phyloP scores from a whole-genome alignment of 768 basidiomycete species.

The Candolleomyces eurysporus region DNA sequence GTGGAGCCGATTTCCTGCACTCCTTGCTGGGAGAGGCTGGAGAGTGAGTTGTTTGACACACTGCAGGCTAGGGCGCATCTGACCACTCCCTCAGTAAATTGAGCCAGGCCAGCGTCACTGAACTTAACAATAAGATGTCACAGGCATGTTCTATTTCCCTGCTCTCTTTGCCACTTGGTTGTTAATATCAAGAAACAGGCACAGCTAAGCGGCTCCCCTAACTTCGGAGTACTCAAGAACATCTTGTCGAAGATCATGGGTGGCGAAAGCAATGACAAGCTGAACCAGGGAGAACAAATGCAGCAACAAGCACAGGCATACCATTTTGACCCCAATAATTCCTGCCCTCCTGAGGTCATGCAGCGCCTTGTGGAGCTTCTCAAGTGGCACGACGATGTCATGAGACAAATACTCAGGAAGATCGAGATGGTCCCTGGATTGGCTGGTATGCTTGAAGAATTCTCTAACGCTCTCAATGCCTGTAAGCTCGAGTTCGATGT shows the following conservation, averaged over 20 bases:
- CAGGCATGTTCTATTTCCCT: constrained; percentile 22
- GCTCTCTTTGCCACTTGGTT: too few relatives aligned
- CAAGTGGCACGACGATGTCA: constrained; percentile 62
- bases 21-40: constrained; percentile 65
- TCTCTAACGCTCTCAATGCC: constrained; percentile 65
- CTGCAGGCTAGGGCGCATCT: neutral
- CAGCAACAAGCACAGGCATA: constrained; percentile 57
- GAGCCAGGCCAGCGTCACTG: constrained; percentile 60
- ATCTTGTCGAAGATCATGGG: constrained; percentile 53
- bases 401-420: constrained; percentile 47
- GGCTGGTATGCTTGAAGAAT: constrained; percentile 51
- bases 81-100: constrained; percentile 39
- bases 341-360: constrained; percentile 66
- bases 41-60: constrained; percentile 38
- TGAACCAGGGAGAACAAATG: constrained; percentile 55
- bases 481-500: constrained; percentile 38
- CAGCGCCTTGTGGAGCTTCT: constrained; percentile 52
- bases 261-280: constrained; percentile 44
- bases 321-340: constrained; percentile 57
- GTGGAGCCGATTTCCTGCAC: constrained; percentile 66
- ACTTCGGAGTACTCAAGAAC: constrained; percentile 36
- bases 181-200: constrained; percentile 18
- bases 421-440: constrained; percentile 71
- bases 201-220: constrained; percentile 31
- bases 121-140: constrained; percentile 51